Percentiles rank a stretch among this genome's conserved stretches.
Conservation (phyloP, 768 basidiomycete species). For the Tricholoma sp. region DNA sequence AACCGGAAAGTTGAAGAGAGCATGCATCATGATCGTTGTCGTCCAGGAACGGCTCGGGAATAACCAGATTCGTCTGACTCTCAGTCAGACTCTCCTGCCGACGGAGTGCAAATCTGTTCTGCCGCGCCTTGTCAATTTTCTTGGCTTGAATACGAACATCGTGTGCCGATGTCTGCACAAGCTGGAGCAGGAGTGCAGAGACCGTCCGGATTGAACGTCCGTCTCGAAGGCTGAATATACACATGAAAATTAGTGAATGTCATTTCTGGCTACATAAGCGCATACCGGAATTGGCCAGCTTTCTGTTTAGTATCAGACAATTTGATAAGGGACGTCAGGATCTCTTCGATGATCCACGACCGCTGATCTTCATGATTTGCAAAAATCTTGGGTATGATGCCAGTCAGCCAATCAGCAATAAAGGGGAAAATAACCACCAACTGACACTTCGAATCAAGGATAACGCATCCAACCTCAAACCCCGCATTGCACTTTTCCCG, state of each 20-base stretch:
- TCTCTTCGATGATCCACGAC: conserved; percentile 98
- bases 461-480: conserved; percentile 74
- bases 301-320: conserved; percentile 86
- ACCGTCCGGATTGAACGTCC: conserved; percentile 91
- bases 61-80: conserved; percentile 25
- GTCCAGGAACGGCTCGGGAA: conserved; percentile 51
- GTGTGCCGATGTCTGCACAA: conserved; percentile 93
- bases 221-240: conserved; percentile 66
- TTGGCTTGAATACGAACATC: conserved; percentile 73
- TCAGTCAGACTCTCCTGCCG: conserved; percentile 60
- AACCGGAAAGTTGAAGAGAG: neutral
- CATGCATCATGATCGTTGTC: conserved; percentile 63
- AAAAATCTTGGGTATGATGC: conserved; percentile 58
- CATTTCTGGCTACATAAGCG: conserved; percentile 3
- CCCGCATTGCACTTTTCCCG: conserved; percentile 77
- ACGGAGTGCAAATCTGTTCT: conserved; percentile 54
- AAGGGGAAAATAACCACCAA: conserved; percentile 1
- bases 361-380: conserved; percentile 88
- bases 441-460: conserved; percentile 81
- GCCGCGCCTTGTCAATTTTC: conserved; percentile 55
- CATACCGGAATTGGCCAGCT: conserved; percentile 83
- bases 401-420: neutral
- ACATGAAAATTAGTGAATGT: neutral
- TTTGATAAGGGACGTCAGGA: conserved; percentile 84
- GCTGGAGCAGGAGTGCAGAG: conserved; percentile 87